Evolutionary conservation across 2,329 filamentous ascomycete genomes (phyloP), one percentile per base, ranked within the genome.

Genomic region (Ophiostoma quercus): DNA sequence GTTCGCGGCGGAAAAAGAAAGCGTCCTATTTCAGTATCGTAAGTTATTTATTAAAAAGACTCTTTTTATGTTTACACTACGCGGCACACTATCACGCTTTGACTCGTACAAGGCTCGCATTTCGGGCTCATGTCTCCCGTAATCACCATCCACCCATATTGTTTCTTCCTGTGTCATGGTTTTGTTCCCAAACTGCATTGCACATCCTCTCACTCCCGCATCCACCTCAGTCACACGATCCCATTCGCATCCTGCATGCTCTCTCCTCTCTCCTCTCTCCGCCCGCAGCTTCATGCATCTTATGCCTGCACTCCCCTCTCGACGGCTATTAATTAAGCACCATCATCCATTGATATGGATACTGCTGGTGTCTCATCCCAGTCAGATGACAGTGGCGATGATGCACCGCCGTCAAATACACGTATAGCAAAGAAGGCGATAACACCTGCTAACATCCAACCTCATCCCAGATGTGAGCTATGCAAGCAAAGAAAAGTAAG

Each of bases 401-500:
- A 69, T 43, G 68, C 67, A 25, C 54, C 32, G 32, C 54, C 65
- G 12, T 14, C 14, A 19, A 69, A 65, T 57, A 69, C 43, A 66
- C 63, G 67, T 19, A 14, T 39, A 60, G 54, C n/a, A 32, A 60
- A 54, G 32, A 67, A 57, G 25, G 65, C 43, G 11, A 34, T 32
- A 8, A 5, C 54, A 1, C 41, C 41, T 6, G 65, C 70, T 71
- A 71, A 71, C 67, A n/a, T 66, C 5, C 11, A 47, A 57, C 54
- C 32, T 22, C 57, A 57, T 16, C 70, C 69, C 78, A 90, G 88
- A 76, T 90, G 91, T 76, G 91, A 94, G 79, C 84, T 91, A 68
- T 92, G 91, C 82, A 93, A 94, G 79, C 88, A 91, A 78, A 83
- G 91, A 81, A 94, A 94, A 83, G 90, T 92, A 79, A 69, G 78